Evolutionary conservation across 2,329 filamentous ascomycete genomes (phyloP).

Genomic region (Aspergillus arachidicola): DNA sequence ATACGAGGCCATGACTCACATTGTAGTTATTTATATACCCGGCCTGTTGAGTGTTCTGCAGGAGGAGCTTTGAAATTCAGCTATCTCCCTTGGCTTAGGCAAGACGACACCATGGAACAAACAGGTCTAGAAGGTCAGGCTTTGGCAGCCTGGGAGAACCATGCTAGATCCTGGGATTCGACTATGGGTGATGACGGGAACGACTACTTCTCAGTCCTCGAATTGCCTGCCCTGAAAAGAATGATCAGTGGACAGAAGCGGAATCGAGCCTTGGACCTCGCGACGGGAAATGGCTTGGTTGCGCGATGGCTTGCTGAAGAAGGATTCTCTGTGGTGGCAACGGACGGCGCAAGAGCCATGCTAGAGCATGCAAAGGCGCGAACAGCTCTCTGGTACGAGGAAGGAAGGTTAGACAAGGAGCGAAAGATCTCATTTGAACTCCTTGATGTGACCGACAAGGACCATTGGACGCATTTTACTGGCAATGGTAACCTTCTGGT

Average conservation of each 20-base stretch:
- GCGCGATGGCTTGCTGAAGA: constrained; percentile 48
- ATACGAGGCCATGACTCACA: too few relatives aligned
- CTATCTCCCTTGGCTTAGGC: not conserved
- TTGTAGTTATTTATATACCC: too few relatives aligned
- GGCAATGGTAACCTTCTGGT: not conserved
- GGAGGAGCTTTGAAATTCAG: not conserved
- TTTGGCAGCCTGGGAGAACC: constrained; percentile 41
- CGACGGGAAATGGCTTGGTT: constrained; percentile 54
- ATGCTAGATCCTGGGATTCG: constrained; percentile 49
- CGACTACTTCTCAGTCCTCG: constrained; percentile 48
- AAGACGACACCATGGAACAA: not conserved
- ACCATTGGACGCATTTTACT: not conserved
- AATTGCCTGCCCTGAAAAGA: constrained; percentile 45
- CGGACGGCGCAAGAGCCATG: constrained; percentile 50
- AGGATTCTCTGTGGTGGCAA: constrained; percentile 45
- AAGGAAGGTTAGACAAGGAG: not conserved
- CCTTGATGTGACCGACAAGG: not conserved
- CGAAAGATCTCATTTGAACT: not conserved
- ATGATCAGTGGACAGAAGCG: constrained; percentile 33
- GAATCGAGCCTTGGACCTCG: constrained; percentile 50
- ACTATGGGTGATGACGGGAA: constrained; percentile 46
- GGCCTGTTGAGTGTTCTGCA: fast-evolving
- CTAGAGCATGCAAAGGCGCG: constrained; percentile 37
- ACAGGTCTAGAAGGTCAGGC: not conserved
- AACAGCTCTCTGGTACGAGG: constrained; percentile 3